Percentiles rank a stretch among this genome's conserved stretches.
phyloP scores from a whole-genome alignment of 345 rosid species.

The Punica granatum region DNA sequence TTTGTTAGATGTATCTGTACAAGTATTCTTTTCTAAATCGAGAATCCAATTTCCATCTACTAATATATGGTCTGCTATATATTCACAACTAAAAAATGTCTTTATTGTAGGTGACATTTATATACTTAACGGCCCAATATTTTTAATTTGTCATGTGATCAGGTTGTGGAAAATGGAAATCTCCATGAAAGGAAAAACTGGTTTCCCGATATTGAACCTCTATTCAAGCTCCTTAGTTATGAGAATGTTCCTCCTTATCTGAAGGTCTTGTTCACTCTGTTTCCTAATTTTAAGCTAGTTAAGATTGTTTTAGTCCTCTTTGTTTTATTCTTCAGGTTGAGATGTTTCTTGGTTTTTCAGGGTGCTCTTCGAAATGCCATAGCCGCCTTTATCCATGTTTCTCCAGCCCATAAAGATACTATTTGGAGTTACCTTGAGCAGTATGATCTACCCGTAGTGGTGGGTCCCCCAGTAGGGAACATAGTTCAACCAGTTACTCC shows the following conservation, averaged over 20 bases:
- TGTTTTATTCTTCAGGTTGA: neutral
- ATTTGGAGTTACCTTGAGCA: conserved; percentile 89
- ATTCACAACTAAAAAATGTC: neutral
- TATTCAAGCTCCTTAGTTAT: conserved; percentile 92
- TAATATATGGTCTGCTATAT: neutral
- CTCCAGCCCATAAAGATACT: conserved; percentile 67
- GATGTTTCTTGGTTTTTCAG: conserved; percentile 22
- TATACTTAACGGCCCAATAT: conserved; percentile 1
- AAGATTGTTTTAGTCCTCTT: neutral
- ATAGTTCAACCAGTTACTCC: conserved; percentile 46
- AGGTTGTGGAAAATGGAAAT: conserved; percentile 84
- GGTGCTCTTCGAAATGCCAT: conserved; percentile 90
- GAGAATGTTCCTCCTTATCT: conserved; percentile 90
- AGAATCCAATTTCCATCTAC: neutral
- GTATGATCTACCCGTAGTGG: conserved; percentile 90
- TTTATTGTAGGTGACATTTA: neutral
- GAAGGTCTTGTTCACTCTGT: conserved; percentile 43
- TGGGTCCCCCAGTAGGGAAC: conserved; percentile 48
- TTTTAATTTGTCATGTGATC: conserved; percentile 6
- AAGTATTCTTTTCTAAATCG: neutral
- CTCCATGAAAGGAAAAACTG: conserved; percentile 75
- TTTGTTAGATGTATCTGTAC: neutral
- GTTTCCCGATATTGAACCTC: conserved; percentile 90
- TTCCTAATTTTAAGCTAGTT: conserved; percentile 5
- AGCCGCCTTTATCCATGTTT: conserved; percentile 56